Percentiles rank a stretch among this genome's conserved stretches.
Evolutionary conservation across 2,329 filamentous ascomycete species (phyloP).

Genomic region (Fusarium buharicum): DNA sequence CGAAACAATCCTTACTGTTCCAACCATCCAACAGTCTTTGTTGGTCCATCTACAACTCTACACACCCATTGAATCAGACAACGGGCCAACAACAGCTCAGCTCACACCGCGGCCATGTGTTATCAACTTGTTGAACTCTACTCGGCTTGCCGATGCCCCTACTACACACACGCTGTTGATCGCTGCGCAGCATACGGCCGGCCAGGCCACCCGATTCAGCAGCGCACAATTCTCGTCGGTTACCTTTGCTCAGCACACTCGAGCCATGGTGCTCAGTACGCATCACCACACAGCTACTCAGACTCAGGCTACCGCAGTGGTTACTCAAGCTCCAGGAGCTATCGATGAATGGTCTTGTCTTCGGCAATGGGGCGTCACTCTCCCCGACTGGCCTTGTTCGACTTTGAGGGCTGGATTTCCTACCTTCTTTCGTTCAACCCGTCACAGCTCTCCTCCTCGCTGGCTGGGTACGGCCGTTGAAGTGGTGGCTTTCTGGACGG

Average conservation of each 20-base stretch:
- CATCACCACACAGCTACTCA: slow-evolving; percentile 58
- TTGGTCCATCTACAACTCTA: slow-evolving; percentile 10
- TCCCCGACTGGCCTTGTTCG: slow-evolving; percentile 56
- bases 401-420: slow-evolving; percentile 58
- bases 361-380: slow-evolving; percentile 58
- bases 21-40: slow-evolving; percentile 10
- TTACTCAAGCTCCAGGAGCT: slow-evolving; percentile 57
- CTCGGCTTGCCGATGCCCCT: slow-evolving; percentile 86
- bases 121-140: slow-evolving; percentile 88
- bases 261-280: slow-evolving; percentile 52
- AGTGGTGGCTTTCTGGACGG: slow-evolving; percentile 51
- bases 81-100: slow-evolving; percentile 31
- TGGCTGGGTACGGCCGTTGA: slow-evolving; percentile 57
- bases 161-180: slow-evolving; percentile 88
- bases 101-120: slow-evolving; percentile 71
- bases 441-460: slow-evolving; percentile 61
- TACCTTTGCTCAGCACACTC: slow-evolving; percentile 71
- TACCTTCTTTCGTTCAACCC: slow-evolving; percentile 61
- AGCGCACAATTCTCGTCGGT: slow-evolving; percentile 83
- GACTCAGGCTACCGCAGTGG: slow-evolving; percentile 66
- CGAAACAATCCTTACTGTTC: slow-evolving; percentile 14
- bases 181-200: slow-evolving; percentile 81
- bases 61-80: slow-evolving; percentile 17
- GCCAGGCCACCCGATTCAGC: slow-evolving; percentile 75
- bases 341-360: slow-evolving; percentile 66